Evolutionary conservation across 768 basidiomycete genomes (phyloP).

Genomic region (Serendipita sp.): DNA sequence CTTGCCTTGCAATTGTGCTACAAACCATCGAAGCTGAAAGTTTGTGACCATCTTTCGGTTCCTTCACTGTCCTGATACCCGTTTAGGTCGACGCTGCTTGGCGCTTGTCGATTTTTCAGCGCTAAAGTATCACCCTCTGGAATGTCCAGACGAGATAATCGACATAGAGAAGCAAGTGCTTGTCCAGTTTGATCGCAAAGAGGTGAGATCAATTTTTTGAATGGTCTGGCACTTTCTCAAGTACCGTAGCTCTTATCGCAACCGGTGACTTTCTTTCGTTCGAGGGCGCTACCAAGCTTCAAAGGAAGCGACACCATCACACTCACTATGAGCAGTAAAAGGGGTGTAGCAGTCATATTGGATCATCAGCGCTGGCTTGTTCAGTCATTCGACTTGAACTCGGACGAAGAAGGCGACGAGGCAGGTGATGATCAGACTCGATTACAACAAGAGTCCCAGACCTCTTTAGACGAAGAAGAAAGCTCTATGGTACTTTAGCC

Average conservation of each 20-base stretch:
- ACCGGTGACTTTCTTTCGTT: not conserved
- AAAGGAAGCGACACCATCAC: not conserved
- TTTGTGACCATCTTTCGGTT: not conserved
- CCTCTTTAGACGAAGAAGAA: not conserved
- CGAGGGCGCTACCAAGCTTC: not conserved
- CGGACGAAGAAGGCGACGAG: not conserved
- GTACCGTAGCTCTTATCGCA: not conserved
- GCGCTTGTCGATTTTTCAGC: not conserved
- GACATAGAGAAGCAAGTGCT: not conserved
- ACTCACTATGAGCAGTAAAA: not conserved
- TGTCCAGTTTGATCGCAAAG: not conserved
- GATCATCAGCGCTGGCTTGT: not conserved
- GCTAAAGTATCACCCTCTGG: not conserved
- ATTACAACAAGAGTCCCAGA: slow-evolving; percentile 1
- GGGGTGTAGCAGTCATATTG: not conserved
- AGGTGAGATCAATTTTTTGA: not conserved
- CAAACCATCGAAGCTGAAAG: not conserved
- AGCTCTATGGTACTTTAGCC: not conserved
- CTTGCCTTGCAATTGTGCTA: not conserved
- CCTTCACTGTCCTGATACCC: not conserved
- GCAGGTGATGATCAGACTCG: not conserved
- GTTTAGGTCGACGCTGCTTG: not conserved
- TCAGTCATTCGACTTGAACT: not conserved
- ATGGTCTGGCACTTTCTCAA: not conserved
- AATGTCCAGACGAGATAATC: not conserved